Evolutionary conservation across 441 rosid genomes (phyloP), one percentile per base, ranked within the genome.

Genomic region (Corymbia citriodora): DNA sequence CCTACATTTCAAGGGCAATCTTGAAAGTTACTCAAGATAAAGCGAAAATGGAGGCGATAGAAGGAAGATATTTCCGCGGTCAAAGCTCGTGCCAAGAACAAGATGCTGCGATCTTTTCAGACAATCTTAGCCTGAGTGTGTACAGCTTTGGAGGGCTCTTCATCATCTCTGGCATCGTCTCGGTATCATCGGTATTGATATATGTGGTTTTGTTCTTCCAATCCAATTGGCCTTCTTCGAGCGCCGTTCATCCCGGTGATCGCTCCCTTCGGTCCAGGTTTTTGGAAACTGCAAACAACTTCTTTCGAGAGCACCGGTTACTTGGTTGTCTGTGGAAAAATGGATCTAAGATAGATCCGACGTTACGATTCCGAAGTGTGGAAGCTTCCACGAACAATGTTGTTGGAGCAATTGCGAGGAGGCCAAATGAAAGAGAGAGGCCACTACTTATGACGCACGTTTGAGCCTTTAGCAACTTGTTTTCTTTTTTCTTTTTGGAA

Each of bases 61-160:
- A 89, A 65, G 83, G 79, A 13, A 79, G 4, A 8, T 88, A 89
- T 83, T 61, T 90, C 19, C n/a, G 53, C 15, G 52, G 29, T 10
- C 31, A 86, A 25, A 89, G 88, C 33, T 55, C 87, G 4, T 92
- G 95, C 90, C 87, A 61, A 81, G 88, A 89, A 88, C 93, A 90
- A 85, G 55, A 2, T 10, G 31, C 92, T 23, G 5, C 33, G n/a
- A 59, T 87, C 74, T 89, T 93, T 19, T 91, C 93, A 2, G 92
- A 90, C 87, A 65, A 65, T 65, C 50, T 19, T 16, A 89, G 94
- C 88, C 95, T 94, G 3, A 87, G 92, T 21, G 81, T 93, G 10
- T 49, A 91, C 53, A 93, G 93, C 95, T 94, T 95, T 33, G 91
- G 91, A 57, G 96, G 96, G 8, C 93, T 95, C 6, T 95, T 95